Percentiles rank a stretch among this genome's conserved stretches.
phyloP scores from a whole-genome alignment of 441 rosid genomes.

The Sinapis alba region DNA sequence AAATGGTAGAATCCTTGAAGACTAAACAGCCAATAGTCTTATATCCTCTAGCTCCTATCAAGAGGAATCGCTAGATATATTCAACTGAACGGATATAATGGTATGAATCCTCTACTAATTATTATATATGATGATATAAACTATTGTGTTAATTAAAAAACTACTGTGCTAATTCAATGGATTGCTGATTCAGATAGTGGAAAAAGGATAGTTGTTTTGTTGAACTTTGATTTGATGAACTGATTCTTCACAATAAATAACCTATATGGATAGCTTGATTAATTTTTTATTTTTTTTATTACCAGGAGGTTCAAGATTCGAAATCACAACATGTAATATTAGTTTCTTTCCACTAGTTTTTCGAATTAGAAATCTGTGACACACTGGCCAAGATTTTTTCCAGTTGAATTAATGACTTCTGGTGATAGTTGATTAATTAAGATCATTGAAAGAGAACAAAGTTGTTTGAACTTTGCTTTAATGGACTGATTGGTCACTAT shows the following conservation, averaged over 20 bases:
- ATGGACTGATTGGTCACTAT: constrained; percentile 33
- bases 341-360: no score
- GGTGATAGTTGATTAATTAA: constrained; percentile 28
- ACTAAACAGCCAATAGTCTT: not conserved
- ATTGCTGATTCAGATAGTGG: constrained; percentile 1
- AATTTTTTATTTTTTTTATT: no score
- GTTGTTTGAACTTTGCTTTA: constrained; percentile 32
- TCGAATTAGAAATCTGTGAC: no score
- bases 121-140: not conserved
- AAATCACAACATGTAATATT: no score
- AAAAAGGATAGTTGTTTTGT: constrained; percentile 6
- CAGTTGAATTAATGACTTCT: no score
- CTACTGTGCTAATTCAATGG: not conserved
- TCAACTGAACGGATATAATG: not conserved
- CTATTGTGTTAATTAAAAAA: not conserved
- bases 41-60: not conserved
- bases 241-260: constrained; percentile 17
- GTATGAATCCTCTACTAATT: not conserved
- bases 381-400: no score
- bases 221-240: constrained; percentile 16
- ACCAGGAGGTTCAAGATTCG: no score
- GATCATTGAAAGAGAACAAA: constrained; percentile 19
- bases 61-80: not conserved
- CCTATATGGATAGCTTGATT: constrained; percentile 5
- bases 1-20: constrained; percentile 12